Evolutionary conservation across 306 rosid genomes (phyloP).

Genomic region (Prunus dulcis): DNA sequence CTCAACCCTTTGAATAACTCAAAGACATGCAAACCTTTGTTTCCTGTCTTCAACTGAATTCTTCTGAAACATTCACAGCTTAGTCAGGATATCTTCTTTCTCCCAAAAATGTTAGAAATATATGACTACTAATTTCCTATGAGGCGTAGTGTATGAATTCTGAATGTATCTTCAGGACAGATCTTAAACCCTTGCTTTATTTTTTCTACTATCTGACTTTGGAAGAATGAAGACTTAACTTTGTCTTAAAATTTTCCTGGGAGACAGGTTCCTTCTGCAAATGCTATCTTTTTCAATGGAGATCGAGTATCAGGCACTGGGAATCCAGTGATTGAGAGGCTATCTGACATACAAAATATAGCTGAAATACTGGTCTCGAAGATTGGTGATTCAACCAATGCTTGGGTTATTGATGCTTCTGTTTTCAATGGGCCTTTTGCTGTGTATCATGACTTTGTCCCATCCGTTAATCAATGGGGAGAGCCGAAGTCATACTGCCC

Average conservation of each 20-base stretch:
- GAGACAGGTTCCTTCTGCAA: slow-evolving; percentile 59
- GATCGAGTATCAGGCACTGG: slow-evolving; percentile 73
- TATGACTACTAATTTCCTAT: neutral
- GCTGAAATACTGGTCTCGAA: slow-evolving; percentile 70
- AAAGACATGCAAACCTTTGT: neutral
- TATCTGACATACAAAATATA: slow-evolving; percentile 60
- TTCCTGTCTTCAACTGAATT: neutral
- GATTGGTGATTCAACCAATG: slow-evolving; percentile 59
- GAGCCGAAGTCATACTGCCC: slow-evolving; percentile 66
- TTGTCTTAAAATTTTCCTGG: slow-evolving; percentile 1
- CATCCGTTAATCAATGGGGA: slow-evolving; percentile 65
- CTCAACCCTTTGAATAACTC: neutral
- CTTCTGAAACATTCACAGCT: neutral
- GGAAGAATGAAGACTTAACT: neutral
- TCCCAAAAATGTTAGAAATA: neutral
- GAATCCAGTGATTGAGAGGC: slow-evolving; percentile 69
- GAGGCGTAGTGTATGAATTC: neutral
- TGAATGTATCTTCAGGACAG: neutral
- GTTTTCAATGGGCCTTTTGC: slow-evolving; percentile 78
- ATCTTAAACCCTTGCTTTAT: neutral
- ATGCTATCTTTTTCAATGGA: slow-evolving; percentile 71
- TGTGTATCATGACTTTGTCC: slow-evolving; percentile 66
- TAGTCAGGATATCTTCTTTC: neutral
- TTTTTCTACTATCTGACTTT: neutral
- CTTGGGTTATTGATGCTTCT: slow-evolving; percentile 88